Conservation (phyloP, 2,329 filamentous ascomycete species). For the Sarocladium brachiariae region DNA sequence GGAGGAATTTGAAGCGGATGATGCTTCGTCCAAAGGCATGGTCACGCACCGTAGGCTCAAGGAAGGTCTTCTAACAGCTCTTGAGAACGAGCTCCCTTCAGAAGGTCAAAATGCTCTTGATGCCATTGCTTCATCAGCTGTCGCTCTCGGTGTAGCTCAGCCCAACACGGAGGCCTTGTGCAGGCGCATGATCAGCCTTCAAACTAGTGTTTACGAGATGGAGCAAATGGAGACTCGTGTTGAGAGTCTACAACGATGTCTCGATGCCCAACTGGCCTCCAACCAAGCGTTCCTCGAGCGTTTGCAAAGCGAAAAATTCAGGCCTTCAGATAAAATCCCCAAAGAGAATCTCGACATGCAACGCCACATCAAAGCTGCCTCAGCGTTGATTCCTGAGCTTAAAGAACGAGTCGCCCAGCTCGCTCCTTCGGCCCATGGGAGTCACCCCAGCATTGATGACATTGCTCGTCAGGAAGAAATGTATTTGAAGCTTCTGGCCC, state of each 20-base stretch:
- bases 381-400: constrained; percentile 57
- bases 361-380: constrained; percentile 60
- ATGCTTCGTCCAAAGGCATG: neutral
- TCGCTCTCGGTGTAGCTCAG: constrained; percentile 39
- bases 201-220: constrained; percentile 44
- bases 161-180: neutral
- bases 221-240: constrained; percentile 51
- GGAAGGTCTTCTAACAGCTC: constrained; percentile 40
- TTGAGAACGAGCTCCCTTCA: constrained; percentile 47
- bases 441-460: constrained; percentile 47
- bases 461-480: constrained; percentile 51
- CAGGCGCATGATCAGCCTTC: constrained; percentile 47
- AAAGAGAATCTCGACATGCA: constrained; percentile 69
- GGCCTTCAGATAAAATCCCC: constrained; percentile 50
- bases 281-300: constrained; percentile 33
- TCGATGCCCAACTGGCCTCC: constrained; percentile 42
- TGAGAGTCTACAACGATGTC: constrained; percentile 46
- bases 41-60: constrained; percentile 12
- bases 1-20: constrained; percentile 20
- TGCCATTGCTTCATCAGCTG: constrained; percentile 46
- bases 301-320: constrained; percentile 38
- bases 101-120: constrained; percentile 52
- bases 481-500: constrained; percentile 49
- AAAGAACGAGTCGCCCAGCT: constrained; percentile 43
- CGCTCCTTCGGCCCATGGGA: constrained; percentile 24